phyloP scores from a whole-genome alignment of 2,329 filamentous ascomycete species.

The Colletotrichum magnum region DNA sequence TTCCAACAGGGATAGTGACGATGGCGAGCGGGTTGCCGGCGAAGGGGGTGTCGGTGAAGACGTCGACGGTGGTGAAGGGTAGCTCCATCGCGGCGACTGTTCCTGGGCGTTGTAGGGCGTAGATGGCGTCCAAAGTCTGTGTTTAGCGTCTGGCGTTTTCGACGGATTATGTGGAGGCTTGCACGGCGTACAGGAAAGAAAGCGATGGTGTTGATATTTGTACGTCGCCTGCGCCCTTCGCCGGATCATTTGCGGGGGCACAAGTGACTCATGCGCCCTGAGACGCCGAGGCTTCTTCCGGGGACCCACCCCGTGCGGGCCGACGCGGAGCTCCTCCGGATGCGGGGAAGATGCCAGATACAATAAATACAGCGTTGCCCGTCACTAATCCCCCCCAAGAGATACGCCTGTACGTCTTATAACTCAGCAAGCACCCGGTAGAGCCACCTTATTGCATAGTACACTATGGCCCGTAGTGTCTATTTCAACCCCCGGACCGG shows the following conservation, averaged over 20 bases:
- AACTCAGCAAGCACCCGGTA: too few species aligned
- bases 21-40: conserved; percentile 74
- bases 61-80: conserved; percentile 68
- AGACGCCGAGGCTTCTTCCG: too few species aligned
- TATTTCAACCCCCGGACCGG: conserved; percentile 45
- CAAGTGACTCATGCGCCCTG: neutral
- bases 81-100: conserved; percentile 52
- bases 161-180: neutral
- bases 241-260: neutral
- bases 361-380: too few species aligned
- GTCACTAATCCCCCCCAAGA: too few species aligned
- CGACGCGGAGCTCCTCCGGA: too few species aligned
- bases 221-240: conserved; percentile 7
- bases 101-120: neutral
- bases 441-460: too few species aligned
- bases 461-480: neutral
- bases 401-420: too few species aligned
- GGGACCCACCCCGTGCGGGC: too few species aligned
- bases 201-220: neutral
- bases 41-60: conserved; percentile 68
- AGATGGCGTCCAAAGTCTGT: too few species aligned
- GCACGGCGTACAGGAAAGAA: neutral
- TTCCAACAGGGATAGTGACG: conserved; percentile 63
- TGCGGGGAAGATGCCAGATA: too few species aligned
- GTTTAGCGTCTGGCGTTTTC: neutral